These are phyloP conservation scores for Tolypocladium endophyticum DNA, from an alignment of 2,329 filamentous ascomycete species.

Conservation along the genomic window DNA sequence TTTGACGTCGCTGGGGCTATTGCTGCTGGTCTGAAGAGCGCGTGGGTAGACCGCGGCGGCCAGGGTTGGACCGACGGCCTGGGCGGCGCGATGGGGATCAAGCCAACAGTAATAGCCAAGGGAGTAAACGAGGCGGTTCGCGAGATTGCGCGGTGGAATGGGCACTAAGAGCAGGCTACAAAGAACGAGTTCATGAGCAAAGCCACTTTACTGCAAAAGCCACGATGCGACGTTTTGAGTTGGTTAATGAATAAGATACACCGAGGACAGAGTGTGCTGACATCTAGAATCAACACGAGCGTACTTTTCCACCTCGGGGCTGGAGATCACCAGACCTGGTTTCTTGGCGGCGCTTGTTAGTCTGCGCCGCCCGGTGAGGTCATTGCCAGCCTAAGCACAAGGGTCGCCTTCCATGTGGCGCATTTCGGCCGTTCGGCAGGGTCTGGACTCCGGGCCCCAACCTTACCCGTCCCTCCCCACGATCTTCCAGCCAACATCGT, in stretches of 20 bases:
- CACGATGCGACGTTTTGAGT: too few species aligned
- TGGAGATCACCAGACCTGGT: neutral
- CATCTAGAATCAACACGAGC: too few species aligned
- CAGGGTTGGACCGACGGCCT: neutral
- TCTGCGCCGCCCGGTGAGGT: neutral
- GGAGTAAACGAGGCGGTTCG: neutral
- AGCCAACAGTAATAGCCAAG: neutral
- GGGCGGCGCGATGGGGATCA: neutral
- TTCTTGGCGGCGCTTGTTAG: neutral
- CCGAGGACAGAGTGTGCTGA: too few species aligned
- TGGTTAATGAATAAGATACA: too few species aligned
- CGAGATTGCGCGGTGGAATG: neutral
- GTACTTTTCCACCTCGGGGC: too few species aligned
- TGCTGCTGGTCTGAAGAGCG: neutral
- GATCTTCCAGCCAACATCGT: neutral
- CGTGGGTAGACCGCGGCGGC: neutral
- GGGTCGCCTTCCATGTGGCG: neutral
- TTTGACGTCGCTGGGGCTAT: conserved; percentile 55
- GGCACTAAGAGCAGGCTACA: neutral
- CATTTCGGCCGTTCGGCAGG: neutral
- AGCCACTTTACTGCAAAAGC: too few species aligned
- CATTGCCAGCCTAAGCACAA: neutral
- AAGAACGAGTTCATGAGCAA: too few species aligned
- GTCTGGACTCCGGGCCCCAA: neutral
- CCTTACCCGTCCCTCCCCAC: neutral